A percentile compares a stretch with the other conserved stretches of the same genome.
These are phyloP conservation scores for Asclepias syriaca DNA, from an alignment of 257 asterid genomes.

Conservation along the genomic window DNA sequence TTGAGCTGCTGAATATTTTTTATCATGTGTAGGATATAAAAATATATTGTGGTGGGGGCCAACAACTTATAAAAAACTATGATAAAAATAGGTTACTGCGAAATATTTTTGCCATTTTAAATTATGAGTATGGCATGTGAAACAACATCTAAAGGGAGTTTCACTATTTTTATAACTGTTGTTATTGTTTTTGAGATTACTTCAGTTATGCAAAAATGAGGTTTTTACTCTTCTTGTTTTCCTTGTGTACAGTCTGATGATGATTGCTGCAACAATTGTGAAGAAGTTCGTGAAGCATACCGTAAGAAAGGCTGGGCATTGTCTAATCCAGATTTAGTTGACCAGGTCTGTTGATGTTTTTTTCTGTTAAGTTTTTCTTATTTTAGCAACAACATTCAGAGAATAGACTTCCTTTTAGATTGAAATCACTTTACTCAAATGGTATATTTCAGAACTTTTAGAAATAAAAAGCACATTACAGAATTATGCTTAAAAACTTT, in stretches of 20 bases:
- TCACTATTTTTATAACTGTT: neutral
- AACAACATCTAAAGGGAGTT: neutral
- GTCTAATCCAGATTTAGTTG: conserved; percentile 74
- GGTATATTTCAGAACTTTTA: neutral
- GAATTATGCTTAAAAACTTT: neutral
- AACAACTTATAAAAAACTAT: neutral
- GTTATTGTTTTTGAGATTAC: neutral
- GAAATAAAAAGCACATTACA: neutral
- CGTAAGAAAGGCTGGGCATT: conserved; percentile 92
- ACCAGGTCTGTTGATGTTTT: conserved; percentile 54
- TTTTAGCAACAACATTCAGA: neutral
- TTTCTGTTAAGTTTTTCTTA: neutral
- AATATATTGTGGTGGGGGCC: neutral
- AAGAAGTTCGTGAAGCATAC: conserved; percentile 98
- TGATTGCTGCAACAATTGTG: conserved; percentile 88
- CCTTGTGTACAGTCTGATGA: conserved; percentile 61
- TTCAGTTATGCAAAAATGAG: neutral
- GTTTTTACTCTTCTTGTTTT: conserved; percentile 18
- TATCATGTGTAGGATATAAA: neutral
- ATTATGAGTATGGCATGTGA: neutral
- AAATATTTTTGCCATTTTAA: neutral
- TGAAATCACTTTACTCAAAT: neutral
- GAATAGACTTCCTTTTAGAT: neutral
- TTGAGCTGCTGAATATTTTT: neutral
- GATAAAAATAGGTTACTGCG: neutral